phyloP scores from a whole-genome alignment of 805 yeast genomes.

The Yamadazyma paraphyllophila region DNA sequence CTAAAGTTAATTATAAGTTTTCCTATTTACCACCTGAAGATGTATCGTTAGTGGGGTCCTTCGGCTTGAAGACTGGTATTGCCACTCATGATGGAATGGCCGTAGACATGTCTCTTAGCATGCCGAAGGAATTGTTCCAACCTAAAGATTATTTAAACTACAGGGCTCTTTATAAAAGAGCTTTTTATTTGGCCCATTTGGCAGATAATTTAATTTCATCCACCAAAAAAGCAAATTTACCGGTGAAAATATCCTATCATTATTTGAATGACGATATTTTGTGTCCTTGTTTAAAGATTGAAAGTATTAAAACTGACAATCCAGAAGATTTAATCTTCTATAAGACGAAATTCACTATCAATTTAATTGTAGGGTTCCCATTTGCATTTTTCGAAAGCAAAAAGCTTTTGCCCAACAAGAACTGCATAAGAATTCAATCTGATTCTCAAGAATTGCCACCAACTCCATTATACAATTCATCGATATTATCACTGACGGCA shows the following conservation, averaged over 20 bases:
- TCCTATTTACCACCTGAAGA: constrained; percentile 67
- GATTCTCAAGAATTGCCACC: constrained; percentile 52
- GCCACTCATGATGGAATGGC: constrained; percentile 52
- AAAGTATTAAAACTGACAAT: constrained; percentile 50
- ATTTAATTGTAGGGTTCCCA: constrained; percentile 73
- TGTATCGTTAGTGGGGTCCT: constrained; percentile 82
- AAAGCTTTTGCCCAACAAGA: constrained; percentile 76
- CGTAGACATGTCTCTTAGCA: constrained; percentile 76
- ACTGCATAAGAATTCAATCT: constrained; percentile 72
- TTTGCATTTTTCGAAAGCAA: constrained; percentile 67
- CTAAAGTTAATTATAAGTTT: constrained; percentile 67
- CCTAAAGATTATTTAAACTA: constrained; percentile 88
- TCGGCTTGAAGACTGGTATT: constrained; percentile 81
- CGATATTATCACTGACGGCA: constrained; percentile 67
- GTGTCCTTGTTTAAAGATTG: constrained; percentile 69
- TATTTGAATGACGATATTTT: constrained; percentile 74
- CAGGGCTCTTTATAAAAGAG: constrained; percentile 84
- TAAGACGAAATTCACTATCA: constrained; percentile 68
- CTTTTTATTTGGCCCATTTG: constrained; percentile 80
- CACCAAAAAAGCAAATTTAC: constrained; percentile 55
- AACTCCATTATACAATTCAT: constrained; percentile 85
- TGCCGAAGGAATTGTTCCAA: constrained; percentile 75
- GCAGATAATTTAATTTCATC: constrained; percentile 60
- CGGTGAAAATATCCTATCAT: constrained; percentile 60
- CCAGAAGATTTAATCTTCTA: constrained; percentile 52